These are phyloP conservation scores for Fragilaria radians DNA, from an alignment of 108 stramenopile species.

Conservation along the genomic window DNA sequence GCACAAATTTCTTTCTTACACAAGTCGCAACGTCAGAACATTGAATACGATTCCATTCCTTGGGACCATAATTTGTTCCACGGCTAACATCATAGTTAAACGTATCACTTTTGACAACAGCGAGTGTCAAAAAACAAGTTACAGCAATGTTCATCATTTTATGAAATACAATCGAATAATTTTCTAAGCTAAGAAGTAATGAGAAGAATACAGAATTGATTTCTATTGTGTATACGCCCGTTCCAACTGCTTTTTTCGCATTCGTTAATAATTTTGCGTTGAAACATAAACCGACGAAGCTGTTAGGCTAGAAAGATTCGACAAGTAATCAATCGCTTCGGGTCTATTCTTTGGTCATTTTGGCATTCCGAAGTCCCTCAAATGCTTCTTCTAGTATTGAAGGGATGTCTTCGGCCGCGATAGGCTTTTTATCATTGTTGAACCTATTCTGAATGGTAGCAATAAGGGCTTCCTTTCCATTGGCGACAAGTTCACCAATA, in stretches of 20 bases:
- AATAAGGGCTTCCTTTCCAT: constrained; percentile 21
- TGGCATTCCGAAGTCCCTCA: not conserved
- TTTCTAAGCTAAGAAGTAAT: no score
- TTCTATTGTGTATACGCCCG: no score
- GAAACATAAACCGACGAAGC: no score
- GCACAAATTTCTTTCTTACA: constrained; percentile 29
- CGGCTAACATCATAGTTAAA: constrained; percentile 25
- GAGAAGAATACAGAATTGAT: no score
- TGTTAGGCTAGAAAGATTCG: no score
- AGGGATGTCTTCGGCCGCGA: constrained; percentile 3
- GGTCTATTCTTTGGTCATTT: no score
- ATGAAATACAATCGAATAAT: no score
- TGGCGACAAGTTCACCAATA: constrained; percentile 27
- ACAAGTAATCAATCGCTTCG: no score
- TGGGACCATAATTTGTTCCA: constrained; percentile 36
- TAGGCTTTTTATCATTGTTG: not conserved
- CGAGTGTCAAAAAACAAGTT: not conserved
- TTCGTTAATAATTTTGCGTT: no score
- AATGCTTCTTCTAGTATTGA: constrained; percentile 4
- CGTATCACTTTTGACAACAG: constrained; percentile 10
- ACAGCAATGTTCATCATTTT: not conserved
- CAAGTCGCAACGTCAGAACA: constrained; percentile 35
- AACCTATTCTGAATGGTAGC: not conserved
- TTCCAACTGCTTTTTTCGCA: no score
- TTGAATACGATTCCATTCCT: constrained; percentile 36